Evolutionary conservation across 1,284 basidiomycete genomes (phyloP), one percentile per base, ranked within the genome.

Genomic region (Fomitopsis pinicola): DNA sequence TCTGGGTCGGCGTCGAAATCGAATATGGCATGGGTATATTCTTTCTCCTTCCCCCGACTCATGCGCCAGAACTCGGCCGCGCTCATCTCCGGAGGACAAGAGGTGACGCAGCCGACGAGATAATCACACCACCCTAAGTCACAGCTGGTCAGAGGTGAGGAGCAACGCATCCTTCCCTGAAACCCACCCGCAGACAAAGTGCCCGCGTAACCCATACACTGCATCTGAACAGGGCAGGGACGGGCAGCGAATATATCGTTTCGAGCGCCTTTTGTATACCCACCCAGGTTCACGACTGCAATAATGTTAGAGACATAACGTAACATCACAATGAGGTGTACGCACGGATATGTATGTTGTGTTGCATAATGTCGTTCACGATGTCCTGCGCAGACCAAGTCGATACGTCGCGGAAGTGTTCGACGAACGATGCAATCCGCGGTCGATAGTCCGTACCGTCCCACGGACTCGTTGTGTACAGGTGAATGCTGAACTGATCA

Each of bases 201-300:
- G 7, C 86, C 84, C 2, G 86, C 82, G 66, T 80, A 84, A 15
- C 82, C 82, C 77, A 84, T 84, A 45, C 85, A 77, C 60, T 84
- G 82, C 66, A 87, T 77, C 70, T 87, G 84, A 9, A 87, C 72
- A 0, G 86, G 85, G 60, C 79, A 80, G 15, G 84, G 82, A 33
- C 85, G 74, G 1, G 80, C 81, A 8, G 85, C 86, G 62, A 87
- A 87, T 14, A 87, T 76, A 63, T 87, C 85, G 66, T 87, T 88
- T 56, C 80, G 73, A 3, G 85, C 82, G 10, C 84, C 86, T 69
- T 86, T 87, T n/a, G 85, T 87, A 65, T 87, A 87, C 4, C 85
- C 86, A 22, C 84, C 85, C 4, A 86, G 71, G 63, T 86, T 84
- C 62, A 86, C 74, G 22, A 86, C 77, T 78, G 72, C 40, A 54